These are phyloP conservation scores for Pouteria glomerata DNA, from an alignment of 148 eudicot species.

Conservation along the genomic window DNA sequence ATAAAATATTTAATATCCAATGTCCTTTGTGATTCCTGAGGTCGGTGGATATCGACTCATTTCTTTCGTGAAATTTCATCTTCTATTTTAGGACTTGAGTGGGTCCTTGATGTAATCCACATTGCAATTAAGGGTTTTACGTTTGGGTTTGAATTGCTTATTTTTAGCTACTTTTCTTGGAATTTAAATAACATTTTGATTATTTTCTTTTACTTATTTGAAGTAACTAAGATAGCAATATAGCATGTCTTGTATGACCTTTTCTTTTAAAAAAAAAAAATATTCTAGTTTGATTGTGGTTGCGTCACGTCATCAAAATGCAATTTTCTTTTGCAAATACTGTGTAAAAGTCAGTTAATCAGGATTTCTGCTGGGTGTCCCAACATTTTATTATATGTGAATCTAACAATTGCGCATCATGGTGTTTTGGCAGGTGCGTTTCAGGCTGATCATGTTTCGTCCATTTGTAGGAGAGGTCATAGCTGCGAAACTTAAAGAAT, in stretches of 20 bases:
- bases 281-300: not conserved
- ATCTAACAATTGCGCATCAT: not conserved
- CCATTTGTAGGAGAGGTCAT: constrained; percentile 80
- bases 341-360: not conserved
- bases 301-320: not conserved
- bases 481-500: constrained; percentile 55
- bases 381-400: not conserved
- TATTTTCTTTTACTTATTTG: not conserved
- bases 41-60: not conserved
- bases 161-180: not conserved
- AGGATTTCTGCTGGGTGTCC: not conserved
- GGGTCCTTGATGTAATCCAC: not conserved
- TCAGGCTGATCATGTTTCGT: constrained; percentile 73
- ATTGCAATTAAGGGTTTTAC: not conserved
- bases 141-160: not conserved
- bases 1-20: not conserved
- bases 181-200: not conserved
- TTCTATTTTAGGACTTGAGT: not conserved
- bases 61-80: no score
- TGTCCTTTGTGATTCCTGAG: not conserved
- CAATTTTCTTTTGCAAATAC: not conserved
- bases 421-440: constrained; percentile 49
- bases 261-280: not conserved
- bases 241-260: not conserved
- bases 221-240: not conserved